Evolutionary conservation across 306 rosid genomes (phyloP).

Genomic region (Trichosanthes cucumerina): DNA sequence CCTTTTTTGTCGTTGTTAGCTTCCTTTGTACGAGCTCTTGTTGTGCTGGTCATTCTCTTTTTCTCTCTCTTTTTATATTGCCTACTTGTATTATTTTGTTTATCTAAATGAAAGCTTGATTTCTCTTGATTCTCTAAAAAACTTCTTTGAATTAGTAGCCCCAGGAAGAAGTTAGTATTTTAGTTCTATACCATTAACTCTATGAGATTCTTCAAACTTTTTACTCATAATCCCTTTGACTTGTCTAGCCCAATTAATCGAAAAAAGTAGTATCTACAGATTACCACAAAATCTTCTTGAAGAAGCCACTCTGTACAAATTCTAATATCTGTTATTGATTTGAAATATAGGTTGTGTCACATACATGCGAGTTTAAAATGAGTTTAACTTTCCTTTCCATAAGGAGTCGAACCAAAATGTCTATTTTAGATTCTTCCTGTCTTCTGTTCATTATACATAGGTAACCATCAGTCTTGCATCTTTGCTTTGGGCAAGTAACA

Average conservation of each 20-base stretch:
- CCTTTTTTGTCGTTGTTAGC: no score
- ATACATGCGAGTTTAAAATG: not conserved
- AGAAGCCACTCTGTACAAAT: not conserved
- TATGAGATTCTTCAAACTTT: not conserved
- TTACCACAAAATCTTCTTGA: not conserved
- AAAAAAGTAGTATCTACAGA: not conserved
- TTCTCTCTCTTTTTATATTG: no score
- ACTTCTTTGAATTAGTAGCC: not conserved
- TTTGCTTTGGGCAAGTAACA: constrained; percentile 19
- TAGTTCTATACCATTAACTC: not conserved
- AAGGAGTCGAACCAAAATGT: not conserved
- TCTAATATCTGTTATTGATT: not conserved
- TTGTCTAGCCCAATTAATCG: not conserved
- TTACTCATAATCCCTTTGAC: not conserved
- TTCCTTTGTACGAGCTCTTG: no score
- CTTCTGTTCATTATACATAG: not conserved
- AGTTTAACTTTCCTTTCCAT: not conserved
- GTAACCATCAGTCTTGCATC: not conserved
- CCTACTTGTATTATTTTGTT: no score
- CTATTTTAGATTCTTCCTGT: not conserved
- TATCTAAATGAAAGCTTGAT: no score
- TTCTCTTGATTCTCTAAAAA: not conserved
- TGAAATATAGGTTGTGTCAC: not conserved
- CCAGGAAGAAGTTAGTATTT: not conserved
- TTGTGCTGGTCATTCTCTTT: no score